Evolutionary conservation across 108 stramenopile genomes (phyloP).

Genomic region (Hondaea fermentalgiana): DNA sequence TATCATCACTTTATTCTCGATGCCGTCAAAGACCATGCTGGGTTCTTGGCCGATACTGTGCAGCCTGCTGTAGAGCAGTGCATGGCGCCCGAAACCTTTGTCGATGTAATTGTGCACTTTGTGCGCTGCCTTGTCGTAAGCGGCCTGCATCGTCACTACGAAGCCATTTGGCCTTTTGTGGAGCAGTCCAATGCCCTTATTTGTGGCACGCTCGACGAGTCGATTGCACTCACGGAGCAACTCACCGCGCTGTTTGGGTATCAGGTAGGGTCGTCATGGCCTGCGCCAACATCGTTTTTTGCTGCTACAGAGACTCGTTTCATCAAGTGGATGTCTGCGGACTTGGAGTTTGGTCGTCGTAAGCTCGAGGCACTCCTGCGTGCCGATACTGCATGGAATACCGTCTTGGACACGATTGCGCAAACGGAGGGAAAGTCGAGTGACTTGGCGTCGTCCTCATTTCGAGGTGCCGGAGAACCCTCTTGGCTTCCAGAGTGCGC

Average conservation of each 20-base stretch:
- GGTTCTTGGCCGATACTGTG: neutral
- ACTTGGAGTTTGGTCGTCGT: neutral
- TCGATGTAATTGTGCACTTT: neutral
- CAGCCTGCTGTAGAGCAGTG: neutral
- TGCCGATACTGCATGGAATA: neutral
- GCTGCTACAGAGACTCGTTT: neutral
- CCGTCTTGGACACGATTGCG: neutral
- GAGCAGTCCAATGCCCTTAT: neutral
- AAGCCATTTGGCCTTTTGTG: neutral
- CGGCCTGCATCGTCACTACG: neutral
- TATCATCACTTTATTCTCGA: constrained; percentile 5
- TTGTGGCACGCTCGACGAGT: neutral
- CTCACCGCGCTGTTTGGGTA: neutral
- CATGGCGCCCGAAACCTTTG: neutral
- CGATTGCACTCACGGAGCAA: neutral
- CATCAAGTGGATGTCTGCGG: neutral
- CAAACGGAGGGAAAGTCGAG: no score
- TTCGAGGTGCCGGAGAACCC: neutral
- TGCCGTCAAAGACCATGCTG: neutral
- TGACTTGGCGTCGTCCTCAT: no score
- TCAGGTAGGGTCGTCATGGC: neutral
- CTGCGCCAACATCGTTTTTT: neutral
- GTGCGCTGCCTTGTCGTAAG: neutral
- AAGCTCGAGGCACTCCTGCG: neutral
- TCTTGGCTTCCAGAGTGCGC: neutral